Base-by-base conservation (phyloP, 2,329 filamentous ascomycete genomes). In the Penicillium rolfsii region DNA sequence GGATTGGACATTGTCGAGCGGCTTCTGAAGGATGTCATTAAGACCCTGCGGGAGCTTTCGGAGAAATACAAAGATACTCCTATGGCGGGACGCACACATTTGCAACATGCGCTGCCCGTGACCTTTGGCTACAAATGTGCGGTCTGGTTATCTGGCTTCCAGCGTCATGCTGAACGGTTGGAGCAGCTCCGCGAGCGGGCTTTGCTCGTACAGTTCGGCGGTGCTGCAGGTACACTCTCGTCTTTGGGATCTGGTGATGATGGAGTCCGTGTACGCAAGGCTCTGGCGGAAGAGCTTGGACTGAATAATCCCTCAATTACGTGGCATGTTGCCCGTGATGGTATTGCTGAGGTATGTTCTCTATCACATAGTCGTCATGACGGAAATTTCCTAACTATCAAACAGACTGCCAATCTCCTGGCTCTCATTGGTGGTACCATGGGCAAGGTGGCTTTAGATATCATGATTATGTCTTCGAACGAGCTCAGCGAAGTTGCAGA, bases 81-180 rank as follows among this genome's bases (percentile, higher is more conserved):
- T 0, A 86, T 86, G 83, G 83, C 84, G 3, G 84, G 84, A 0
- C 77, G 84, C 22, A 86, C 84, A 0, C 84, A 86, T 72, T 74
- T 86, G 6, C 84, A 86, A 61, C 84, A 87, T 67, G 84, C 84
- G 0, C 72, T 85, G 0, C 84, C 84, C 0, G 78, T 83, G 19
- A 86, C 84, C 0, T 86, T 86, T 64, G 84, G 84, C 1, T 85
- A 85, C 69, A 86, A 86, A 67, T 83, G 81, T 53, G 84, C 83
- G 1, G 82, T 85, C 0, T 86, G 81, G 75, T 75, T 86, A 0
- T 82, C 82, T 0, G 73, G 80, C 0, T 76, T 85, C 3, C 76
- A 80, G 7, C 75, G 84, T 0, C 83, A 85, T 59, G 67, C 76
- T 0, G 77, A 83, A 41, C 74, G 84, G 1, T 73, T 86, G 2